Conservation (phyloP, 768 basidiomycete species). For the Omphalotus guepiniiformis region DNA sequence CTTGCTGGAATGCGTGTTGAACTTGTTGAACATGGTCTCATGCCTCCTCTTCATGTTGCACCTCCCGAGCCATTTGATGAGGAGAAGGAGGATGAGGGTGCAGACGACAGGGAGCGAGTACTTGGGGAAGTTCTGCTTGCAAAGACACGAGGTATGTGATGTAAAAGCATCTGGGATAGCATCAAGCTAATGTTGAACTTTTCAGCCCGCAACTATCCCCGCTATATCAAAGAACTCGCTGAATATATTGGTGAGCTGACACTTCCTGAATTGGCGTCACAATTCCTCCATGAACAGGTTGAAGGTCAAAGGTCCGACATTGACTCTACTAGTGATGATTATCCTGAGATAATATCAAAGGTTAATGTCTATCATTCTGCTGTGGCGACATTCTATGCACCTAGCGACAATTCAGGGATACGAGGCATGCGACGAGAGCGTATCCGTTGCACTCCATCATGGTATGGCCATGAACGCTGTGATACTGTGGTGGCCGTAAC, state of each 20-base stretch:
- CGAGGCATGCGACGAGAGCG: conserved; percentile 18
- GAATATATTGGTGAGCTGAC: conserved; percentile 11
- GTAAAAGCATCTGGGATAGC: neutral
- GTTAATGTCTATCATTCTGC: conserved; percentile 14
- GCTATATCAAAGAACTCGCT: conserved; percentile 7
- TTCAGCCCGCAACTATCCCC: conserved; percentile 15
- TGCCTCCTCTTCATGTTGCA: neutral
- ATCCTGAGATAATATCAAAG: conserved; percentile 3
- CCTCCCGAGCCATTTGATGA: conserved; percentile 3
- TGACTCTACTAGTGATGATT: neutral
- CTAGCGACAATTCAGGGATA: conserved; percentile 17
- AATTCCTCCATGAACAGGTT: conserved; percentile 20
- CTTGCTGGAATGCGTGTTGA: neutral
- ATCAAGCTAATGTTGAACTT: neutral
- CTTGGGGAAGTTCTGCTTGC: conserved; percentile 11
- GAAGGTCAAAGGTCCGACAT: conserved; percentile 3
- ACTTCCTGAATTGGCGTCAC: conserved; percentile 14
- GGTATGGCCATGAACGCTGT: conserved; percentile 13
- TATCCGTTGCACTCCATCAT: conserved; percentile 16
- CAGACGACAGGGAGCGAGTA: conserved; percentile 3
- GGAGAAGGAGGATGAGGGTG: conserved; percentile 8
- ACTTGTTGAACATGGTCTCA: neutral
- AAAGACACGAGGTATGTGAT: conserved; percentile 7
- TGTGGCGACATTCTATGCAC: conserved; percentile 16
- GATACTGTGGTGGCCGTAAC: conserved; percentile 17